Conservation (phyloP, 257 asterid genomes). For the Verbascum thapsus region DNA sequence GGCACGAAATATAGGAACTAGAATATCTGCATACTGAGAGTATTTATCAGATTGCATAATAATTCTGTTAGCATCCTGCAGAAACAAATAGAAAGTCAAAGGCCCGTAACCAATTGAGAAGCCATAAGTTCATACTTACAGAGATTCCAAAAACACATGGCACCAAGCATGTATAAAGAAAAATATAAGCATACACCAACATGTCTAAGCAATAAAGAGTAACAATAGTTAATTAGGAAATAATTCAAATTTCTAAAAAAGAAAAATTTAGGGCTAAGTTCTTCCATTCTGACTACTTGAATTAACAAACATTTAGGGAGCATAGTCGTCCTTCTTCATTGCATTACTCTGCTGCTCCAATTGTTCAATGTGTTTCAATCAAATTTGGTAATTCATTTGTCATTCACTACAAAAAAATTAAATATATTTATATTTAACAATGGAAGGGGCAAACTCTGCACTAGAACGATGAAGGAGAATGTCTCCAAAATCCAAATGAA, state of each 20-base stretch:
- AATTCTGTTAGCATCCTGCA: slow-evolving; percentile 82
- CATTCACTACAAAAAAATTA: too few relatives aligned
- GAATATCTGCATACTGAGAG: slow-evolving; percentile 75
- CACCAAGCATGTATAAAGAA: slow-evolving; percentile 12
- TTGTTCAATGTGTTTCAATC: too few relatives aligned
- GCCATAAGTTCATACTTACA: neutral
- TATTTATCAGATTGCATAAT: slow-evolving; percentile 74
- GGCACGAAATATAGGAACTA: slow-evolving; percentile 76
- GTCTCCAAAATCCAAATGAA: too few relatives aligned
- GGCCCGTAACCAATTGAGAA: slow-evolving; percentile 8
- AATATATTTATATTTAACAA: too few relatives aligned
- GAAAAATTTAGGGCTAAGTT: neutral
- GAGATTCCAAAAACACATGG: slow-evolving; percentile 4
- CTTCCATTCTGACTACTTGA: too few relatives aligned
- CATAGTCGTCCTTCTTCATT: too few relatives aligned
- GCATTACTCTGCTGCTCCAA: too few relatives aligned
- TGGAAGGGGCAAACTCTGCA: too few relatives aligned
- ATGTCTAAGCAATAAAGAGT: neutral
- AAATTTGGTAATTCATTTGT: too few relatives aligned
- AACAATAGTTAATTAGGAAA: neutral
- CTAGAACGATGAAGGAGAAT: too few relatives aligned
- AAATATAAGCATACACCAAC: neutral
- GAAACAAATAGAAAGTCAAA: slow-evolving; percentile 27
- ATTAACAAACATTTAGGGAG: too few relatives aligned
- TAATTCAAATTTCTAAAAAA: neutral